Percentiles rank a stretch among this genome's conserved stretches.
These are phyloP conservation scores for Friedmanniomyces endolithicus DNA, from an alignment of 495 filamentous ascomycete species.

Conservation along the genomic window DNA sequence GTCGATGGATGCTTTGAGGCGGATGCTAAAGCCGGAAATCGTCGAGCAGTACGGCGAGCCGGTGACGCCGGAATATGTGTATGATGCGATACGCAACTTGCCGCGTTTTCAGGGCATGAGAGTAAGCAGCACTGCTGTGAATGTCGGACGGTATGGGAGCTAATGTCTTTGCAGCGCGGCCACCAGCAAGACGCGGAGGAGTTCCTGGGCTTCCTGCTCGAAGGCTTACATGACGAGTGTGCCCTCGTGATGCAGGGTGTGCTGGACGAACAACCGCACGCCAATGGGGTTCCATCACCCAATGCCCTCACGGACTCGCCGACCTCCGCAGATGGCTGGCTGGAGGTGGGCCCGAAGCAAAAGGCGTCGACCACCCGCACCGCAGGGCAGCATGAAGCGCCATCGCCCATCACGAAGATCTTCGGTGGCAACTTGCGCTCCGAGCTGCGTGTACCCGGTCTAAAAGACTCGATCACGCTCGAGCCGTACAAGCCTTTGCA, in stretches of 20 bases:
- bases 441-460: constrained; percentile 73
- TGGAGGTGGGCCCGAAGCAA: constrained; percentile 89
- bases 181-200: constrained; percentile 98
- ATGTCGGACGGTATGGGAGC: too few species aligned
- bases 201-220: constrained; percentile 86
- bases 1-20: constrained; percentile 58
- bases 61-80: constrained; percentile 90
- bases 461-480: constrained; percentile 78
- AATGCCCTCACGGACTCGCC: constrained; percentile 22
- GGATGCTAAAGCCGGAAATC: constrained; percentile 65
- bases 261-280: constrained; percentile 19
- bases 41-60: constrained; percentile 83
- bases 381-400: constrained; percentile 57
- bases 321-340: constrained; percentile 49
- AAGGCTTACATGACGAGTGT: constrained; percentile 89
- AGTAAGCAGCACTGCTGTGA: constrained; percentile 35
- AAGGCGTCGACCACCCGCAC: constrained; percentile 76
- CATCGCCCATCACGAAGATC: constrained; percentile 83
- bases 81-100: constrained; percentile 75
- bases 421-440: constrained; percentile 89
- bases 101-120: constrained; percentile 87
- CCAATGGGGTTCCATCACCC: constrained; percentile 33
- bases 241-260: constrained; percentile 50
- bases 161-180: constrained; percentile 46
- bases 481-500: constrained; percentile 92